Evolutionary conservation across 805 yeast genomes (phyloP), one percentile per base, ranked within the genome.

Genomic region (Candida manassasensis): DNA sequence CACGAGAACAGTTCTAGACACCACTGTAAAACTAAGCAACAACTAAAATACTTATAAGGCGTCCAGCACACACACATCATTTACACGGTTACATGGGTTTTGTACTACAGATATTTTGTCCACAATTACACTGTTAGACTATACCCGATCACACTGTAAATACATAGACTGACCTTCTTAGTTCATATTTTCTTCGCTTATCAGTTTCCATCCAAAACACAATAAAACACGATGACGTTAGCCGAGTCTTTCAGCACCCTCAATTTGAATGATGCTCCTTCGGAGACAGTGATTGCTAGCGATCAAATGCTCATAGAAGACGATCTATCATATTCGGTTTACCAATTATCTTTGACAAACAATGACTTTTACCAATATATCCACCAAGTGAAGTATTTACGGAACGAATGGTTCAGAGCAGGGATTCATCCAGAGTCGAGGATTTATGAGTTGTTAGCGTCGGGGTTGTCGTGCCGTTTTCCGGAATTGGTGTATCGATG

Each of bases 361-460:
- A 11, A 19, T 13, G 33, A 30, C 21, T 6, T 30, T 3, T 14
- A 30, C 8, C 13, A 11, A 6, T 30, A 30, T 21, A 30, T 30
- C 16, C 19, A n/a, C 8, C 6, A 30, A 6, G 26, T 30, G 10
- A 30, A 30, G n/a, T 26, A n/a, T n/a, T 16, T 30, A 14, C 15
- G 33, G 6, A 30, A 30, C 14, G 27, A 30, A 21, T 30, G 33
- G 33, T 30, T 30, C 15, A 19, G 13, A 14, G 5, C 12, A 14
- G 21, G 21, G 13, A n/a, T n/a, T 6, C n/a, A 21, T n/a, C 33
- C 25, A 12, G 33, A 30, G 18, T 6, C 25, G 4, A 12, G 12
- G 11, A 8, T 30, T 6, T 30, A 30, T 21, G 15, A 11, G 12
- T 13, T 30, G 33, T 19, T 30, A 14, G 19, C 13, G 6, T 12